Percentiles rank a stretch among this genome's conserved stretches.
phyloP scores from a whole-genome alignment of 1,284 basidiomycete species.

The Trametes versicolor region DNA sequence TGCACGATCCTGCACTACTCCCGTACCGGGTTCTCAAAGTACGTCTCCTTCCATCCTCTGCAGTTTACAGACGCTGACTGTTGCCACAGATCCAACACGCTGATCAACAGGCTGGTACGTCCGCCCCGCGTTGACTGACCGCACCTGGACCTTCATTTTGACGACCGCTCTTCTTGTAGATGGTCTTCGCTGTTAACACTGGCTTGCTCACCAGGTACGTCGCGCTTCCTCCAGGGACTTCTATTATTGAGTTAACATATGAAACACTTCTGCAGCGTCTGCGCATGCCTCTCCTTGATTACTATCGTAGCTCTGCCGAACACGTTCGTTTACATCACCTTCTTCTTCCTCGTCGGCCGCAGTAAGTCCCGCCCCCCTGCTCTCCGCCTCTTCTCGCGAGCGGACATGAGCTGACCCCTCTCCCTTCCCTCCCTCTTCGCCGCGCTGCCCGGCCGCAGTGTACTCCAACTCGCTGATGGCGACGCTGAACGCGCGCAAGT shows the following conservation, averaged over 20 bases:
- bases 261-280: conserved; percentile 46
- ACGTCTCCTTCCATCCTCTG: conserved; percentile 12
- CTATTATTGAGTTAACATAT: neutral
- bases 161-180: conserved; percentile 44
- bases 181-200: conserved; percentile 63
- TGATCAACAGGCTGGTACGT: conserved; percentile 63
- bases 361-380: conserved; percentile 44
- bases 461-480: conserved; percentile 65
- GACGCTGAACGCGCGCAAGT: conserved; percentile 63
- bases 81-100: conserved; percentile 58
- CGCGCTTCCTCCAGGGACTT: neutral
- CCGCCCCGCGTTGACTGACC: too few relatives aligned
- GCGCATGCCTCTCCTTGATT: conserved; percentile 62
- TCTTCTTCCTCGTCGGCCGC: conserved; percentile 66
- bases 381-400: neutral
- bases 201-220: conserved; percentile 57
- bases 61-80: neutral
- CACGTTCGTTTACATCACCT: conserved; percentile 64
- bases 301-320: conserved; percentile 58
- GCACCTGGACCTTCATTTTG: too few relatives aligned
- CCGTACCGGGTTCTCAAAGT: conserved; percentile 64
- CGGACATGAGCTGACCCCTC: conserved; percentile 25
- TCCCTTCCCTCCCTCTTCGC: neutral
- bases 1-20: conserved; percentile 60
- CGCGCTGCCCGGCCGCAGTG: conserved; percentile 43